Percentiles rank a stretch among this genome's conserved stretches.
phyloP scores from a whole-genome alignment of 2,329 filamentous ascomycete species.

The Cryphonectria carpinicola region DNA sequence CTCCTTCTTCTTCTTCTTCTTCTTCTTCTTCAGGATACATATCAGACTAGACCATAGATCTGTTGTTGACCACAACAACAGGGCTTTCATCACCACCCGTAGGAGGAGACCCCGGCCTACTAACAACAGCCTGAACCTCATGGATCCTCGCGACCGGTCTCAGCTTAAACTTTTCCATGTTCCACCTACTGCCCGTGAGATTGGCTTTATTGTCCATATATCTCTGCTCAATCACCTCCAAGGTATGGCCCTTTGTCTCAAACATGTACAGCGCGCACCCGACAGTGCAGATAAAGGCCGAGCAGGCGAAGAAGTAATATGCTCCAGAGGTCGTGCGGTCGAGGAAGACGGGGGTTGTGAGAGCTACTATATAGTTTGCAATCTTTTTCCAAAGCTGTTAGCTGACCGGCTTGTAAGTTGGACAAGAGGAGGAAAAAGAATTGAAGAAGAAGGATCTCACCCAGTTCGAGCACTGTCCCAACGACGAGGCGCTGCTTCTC shows the following conservation, averaged over 20 bases:
- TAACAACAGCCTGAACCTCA: not conserved
- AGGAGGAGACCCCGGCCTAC: constrained; percentile 9
- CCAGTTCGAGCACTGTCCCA: constrained; percentile 60
- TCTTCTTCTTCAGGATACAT: not conserved
- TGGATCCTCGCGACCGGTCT: constrained; percentile 9
- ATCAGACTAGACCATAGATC: not conserved
- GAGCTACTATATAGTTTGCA: constrained; percentile 50
- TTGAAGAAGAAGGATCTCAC: constrained; percentile 33
- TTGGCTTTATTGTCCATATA: constrained; percentile 23
- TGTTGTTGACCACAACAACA: not conserved
- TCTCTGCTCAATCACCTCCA: constrained; percentile 45
- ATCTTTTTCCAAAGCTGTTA: constrained; percentile 34
- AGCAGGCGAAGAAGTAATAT: constrained; percentile 51
- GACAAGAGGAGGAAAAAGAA: too few species aligned
- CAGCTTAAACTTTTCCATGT: constrained; percentile 21
- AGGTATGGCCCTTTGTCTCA: constrained; percentile 46
- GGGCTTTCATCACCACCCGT: not conserved
- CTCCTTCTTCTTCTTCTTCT: too few species aligned
- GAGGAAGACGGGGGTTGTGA: constrained; percentile 48
- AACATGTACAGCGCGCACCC: constrained; percentile 46
- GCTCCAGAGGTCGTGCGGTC: constrained; percentile 45
- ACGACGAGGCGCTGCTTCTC: constrained; percentile 56
- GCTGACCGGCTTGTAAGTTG: not conserved
- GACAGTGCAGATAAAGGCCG: constrained; percentile 42
- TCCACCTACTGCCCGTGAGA: constrained; percentile 12